Percentiles rank a stretch among this genome's conserved stretches.
Evolutionary conservation across 805 yeast genomes (phyloP).

Genomic region (Scheffersomyces amazonensis): DNA sequence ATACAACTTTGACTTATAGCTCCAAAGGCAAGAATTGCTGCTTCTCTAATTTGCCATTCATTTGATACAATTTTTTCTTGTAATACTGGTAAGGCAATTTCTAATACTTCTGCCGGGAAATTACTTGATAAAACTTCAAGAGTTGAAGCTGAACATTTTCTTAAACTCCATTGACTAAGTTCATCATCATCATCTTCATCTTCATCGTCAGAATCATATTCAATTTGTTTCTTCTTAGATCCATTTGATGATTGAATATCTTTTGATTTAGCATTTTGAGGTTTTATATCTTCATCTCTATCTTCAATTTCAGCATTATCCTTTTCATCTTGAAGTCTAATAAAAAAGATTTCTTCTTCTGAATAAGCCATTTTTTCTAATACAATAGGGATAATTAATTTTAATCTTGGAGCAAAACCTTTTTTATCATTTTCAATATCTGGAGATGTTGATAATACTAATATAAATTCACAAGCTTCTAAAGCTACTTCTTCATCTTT

Average conservation of each 20-base stretch:
- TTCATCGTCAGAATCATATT: slow-evolving; percentile 63
- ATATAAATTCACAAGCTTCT: slow-evolving; percentile 90
- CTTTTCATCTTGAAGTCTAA: slow-evolving; percentile 62
- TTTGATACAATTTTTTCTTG: slow-evolving; percentile 65
- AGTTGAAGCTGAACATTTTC: slow-evolving; percentile 94
- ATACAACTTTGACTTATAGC: slow-evolving; percentile 90
- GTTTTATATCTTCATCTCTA: slow-evolving; percentile 82
- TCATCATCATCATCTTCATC: slow-evolving; percentile 70
- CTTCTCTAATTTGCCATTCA: slow-evolving; percentile 90
- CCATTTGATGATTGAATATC: slow-evolving; percentile 24
- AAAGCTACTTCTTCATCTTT: slow-evolving; percentile 66
- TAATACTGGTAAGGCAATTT: slow-evolving; percentile 68
- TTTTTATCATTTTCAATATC: slow-evolving; percentile 31
- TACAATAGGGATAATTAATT: slow-evolving; percentile 69
- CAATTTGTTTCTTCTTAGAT: slow-evolving; percentile 11
- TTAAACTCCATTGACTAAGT: slow-evolving; percentile 79
- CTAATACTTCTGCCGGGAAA: slow-evolving; percentile 65
- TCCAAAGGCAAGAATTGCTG: slow-evolving; percentile 91
- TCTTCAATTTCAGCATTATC: slow-evolving; percentile 81
- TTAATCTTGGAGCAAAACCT: slow-evolving; percentile 55
- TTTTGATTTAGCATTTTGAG: slow-evolving; percentile 70
- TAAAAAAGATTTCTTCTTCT: slow-evolving; percentile 69
- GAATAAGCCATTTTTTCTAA: slow-evolving; percentile 83
- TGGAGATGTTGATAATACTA: slow-evolving; percentile 69
- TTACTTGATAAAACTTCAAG: slow-evolving; percentile 74